Evolutionary conservation across 208 protist genomes (phyloP), one percentile per base, ranked within the genome.

Genomic region (Angomonas ambiguus): DNA sequence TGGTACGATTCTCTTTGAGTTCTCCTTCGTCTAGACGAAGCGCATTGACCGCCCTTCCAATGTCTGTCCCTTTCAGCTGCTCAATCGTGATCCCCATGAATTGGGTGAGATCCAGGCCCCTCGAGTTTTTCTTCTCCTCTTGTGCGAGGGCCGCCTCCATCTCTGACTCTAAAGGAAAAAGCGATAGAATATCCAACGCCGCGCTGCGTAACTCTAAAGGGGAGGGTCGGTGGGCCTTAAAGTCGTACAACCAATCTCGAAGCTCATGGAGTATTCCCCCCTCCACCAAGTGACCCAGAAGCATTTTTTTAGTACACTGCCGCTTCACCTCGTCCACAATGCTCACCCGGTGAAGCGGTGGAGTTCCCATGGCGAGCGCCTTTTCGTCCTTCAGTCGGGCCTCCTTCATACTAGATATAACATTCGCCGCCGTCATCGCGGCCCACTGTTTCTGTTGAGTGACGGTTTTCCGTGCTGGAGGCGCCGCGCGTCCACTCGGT

Each of bases 161-260:
- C 59, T 85, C 77, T 2, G 80, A 79, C 8, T 88, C 79, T 31
- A 93, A 77, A 0, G 82, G 82, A 32, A 94, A 77, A n/a, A 62
- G 45, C 22, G 87, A 25, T 24, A 94, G 76, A n/a, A 90, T 82
- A 67, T 91, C 82, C 8, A 94, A 76, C 2, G 88, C 85, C 32
- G 72, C 72, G 38, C 80, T 82, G 64, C 88, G 88, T 57, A 94
- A 71, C 51, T 91, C 84, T 58, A 80, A 82, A 34, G 88, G 77
- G 0, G 84, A 82, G 1, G 81, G 78, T 48, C 89, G 75, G 25
- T 65, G 62, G 28, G 71, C 75, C 24, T 62, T 59, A 59, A 89
- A 71, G 67, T 88, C 83, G 63, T 88, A 89, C 13, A 94, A 64
- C 85, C 88, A 94, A 48, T 81, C 77, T 64, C 88, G 88, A 6